phyloP scores from a whole-genome alignment of 345 rosid genomes.

The Viola odorata region DNA sequence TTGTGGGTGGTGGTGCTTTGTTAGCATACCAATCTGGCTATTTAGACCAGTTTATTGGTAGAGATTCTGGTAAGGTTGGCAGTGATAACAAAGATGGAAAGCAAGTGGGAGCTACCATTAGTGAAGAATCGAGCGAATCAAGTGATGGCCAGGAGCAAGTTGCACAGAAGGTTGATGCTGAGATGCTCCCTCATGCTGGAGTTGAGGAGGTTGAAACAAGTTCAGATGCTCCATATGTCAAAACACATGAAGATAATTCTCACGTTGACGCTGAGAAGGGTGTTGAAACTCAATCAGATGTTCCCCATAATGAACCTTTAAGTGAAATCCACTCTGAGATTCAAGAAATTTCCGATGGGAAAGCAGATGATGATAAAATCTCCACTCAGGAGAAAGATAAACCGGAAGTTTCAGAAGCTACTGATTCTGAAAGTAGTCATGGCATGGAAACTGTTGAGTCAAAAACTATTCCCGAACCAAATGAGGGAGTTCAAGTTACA shows the following conservation, averaged over 20 bases:
- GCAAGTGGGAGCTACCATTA: slow-evolving; percentile 27
- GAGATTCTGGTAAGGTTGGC: slow-evolving; percentile 24
- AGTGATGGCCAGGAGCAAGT: slow-evolving; percentile 18
- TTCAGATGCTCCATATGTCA: slow-evolving; percentile 20
- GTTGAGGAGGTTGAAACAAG: slow-evolving; percentile 13
- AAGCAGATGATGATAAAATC: slow-evolving; percentile 26
- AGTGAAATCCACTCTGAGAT: slow-evolving; percentile 24
- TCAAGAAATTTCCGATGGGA: slow-evolving; percentile 31
- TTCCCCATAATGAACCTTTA: slow-evolving; percentile 28
- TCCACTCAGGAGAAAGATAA: slow-evolving; percentile 27
- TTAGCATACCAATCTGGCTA: slow-evolving; percentile 56
- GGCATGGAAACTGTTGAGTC: slow-evolving; percentile 27
- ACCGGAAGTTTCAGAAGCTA: slow-evolving; percentile 22
- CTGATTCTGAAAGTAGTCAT: slow-evolving; percentile 23
- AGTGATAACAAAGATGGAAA: slow-evolving; percentile 24
- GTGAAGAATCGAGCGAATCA: slow-evolving; percentile 30
- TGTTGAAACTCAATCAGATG: slow-evolving; percentile 11
- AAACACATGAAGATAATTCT: slow-evolving; percentile 9
- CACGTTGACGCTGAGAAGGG: slow-evolving; percentile 12
- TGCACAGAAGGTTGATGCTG: slow-evolving; percentile 26
- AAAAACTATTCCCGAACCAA: slow-evolving; percentile 27
- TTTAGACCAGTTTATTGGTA: slow-evolving; percentile 44
- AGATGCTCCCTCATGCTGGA: slow-evolving; percentile 10
- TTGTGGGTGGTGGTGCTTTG: slow-evolving; percentile 40
- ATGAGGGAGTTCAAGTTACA: slow-evolving; percentile 30